Conservation (phyloP, 176 grass and related monocot species). For the Carex parvula region DNA sequence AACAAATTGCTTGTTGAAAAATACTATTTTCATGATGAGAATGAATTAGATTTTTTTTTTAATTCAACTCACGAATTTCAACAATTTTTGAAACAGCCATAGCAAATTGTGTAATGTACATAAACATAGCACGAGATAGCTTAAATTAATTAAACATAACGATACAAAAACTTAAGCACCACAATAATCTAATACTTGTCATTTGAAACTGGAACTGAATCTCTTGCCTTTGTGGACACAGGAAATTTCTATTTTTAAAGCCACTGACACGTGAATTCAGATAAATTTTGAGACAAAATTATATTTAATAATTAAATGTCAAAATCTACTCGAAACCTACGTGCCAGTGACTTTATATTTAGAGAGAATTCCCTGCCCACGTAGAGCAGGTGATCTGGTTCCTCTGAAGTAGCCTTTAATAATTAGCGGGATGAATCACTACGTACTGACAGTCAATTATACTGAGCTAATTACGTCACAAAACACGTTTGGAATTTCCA, state of each 20-base stretch:
- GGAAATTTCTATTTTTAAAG: too few species aligned
- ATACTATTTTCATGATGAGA: background rate
- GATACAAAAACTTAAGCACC: background rate
- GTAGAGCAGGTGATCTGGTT: too few species aligned
- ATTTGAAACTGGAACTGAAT: background rate
- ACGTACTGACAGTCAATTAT: background rate
- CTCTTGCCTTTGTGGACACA: too few species aligned
- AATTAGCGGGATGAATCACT: background rate
- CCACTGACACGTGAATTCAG: too few species aligned
- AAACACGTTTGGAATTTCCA: background rate
- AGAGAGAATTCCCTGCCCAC: too few species aligned
- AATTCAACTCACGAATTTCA: background rate
- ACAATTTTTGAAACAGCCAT: too few species aligned
- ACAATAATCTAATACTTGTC: background rate
- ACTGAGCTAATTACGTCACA: background rate
- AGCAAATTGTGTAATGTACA: too few species aligned
- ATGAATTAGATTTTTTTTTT: background rate
- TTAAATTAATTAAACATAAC: background rate
- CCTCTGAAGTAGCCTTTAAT: background rate
- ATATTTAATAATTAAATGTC: too few species aligned
- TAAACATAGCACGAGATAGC: background rate
- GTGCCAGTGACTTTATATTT: too few species aligned
- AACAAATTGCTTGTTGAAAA: background rate
- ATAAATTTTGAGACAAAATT: too few species aligned
- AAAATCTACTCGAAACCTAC: too few species aligned